Evolutionary conservation across 1,284 basidiomycete species (phyloP), one percentile per base, ranked within the genome.

Genomic region (Pascua sp.): DNA sequence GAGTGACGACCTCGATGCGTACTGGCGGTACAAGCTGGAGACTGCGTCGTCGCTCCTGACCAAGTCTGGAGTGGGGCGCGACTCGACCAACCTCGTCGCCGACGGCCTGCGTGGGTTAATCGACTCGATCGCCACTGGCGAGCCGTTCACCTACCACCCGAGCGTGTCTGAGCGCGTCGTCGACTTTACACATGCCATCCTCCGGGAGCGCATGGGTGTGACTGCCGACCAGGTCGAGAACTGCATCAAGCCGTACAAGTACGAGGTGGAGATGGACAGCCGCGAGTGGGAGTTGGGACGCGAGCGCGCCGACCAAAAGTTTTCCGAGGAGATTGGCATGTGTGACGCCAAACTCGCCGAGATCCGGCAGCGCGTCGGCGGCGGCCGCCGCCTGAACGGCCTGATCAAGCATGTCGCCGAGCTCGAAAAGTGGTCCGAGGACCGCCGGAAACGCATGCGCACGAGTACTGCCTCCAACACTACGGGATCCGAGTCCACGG

Each of bases 181-280:
- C 54, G 84, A 93, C 67, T 96, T 97, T 75, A 90, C 90, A 13
- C 92, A 96, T 75, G 86, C 84, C 68, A 95, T 99, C 68, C 79
- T 99, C 56, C 83, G 93, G 49, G 93, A 97, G 68, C 85, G 95
- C 3, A 89, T 97, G 60, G 89, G 90, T 10, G 78, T 97, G 54
- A 93, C 96, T 4, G 88, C 91, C 1, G 96, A 99, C 73, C 95
- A 98, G 78, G 96, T 99, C 9, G 96, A 99, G 81, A 99, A 98
- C 78, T 96, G 91, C 77, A 96, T 99, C 81, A 99, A 98, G 79
- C 96, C 96, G 38, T 98, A 87, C 84, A 98, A 98, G 81, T 97
- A 97, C 74, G 93, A 97, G 69, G 87, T 95, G 32, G 81, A 83
- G 62, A 76, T 83, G 7, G 91, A 96, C 63, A 83, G 84, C 11